Evolutionary conservation across 352 stramenopile genomes (phyloP), one percentile per base, ranked within the genome.

Genomic region (Pythium scleroteichum): DNA sequence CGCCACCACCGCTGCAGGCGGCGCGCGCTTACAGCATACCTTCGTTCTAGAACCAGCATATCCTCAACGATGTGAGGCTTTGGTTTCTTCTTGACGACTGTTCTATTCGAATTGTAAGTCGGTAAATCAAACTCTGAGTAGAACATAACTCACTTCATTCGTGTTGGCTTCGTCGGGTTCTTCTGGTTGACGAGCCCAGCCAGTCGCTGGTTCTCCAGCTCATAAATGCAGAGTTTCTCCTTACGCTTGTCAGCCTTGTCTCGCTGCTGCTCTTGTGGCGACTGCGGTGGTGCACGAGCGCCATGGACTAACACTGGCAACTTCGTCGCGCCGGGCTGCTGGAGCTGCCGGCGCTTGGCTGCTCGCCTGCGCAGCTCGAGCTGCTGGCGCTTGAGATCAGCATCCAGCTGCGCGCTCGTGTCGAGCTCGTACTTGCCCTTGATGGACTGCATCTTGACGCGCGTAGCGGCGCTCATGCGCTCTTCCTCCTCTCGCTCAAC

Each of bases 41-140:
- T 71, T 4, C 75, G 69, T 60, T 94, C 84, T 12, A 92, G 51
- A 10, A 75, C 32, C 24, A 94, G 64, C 79, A 94, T 83, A 53
- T 94, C 84, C 26, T 90, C 68, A 5, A 92, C 75, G 47, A 94
- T 79, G 3, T 73, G 76, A 7, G 83, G 83, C 13, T 68, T 72
- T 24, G 53, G 79, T 52, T 77, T 92, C 17, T 59, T 61, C 16
- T 23, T 54, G 53, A 59, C 19, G n/a, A 59, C 40, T 7, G 39
- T 59, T 23, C 53, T 59, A 29, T 5, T 35, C 29, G 29, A 35
- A 10, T 35, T 5, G 29, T 10, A 5, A 35, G 29, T 35, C 29
- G 10, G 10, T 10, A 35, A 35, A 35, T 35, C 29, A 10, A 35
- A 35, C 29, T 35, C 29, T 35, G 10, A 10, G 10, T 35, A 5